Evolutionary conservation across 78 protist genomes (phyloP).

Genomic region (Tieghemostelium lacteum): DNA sequence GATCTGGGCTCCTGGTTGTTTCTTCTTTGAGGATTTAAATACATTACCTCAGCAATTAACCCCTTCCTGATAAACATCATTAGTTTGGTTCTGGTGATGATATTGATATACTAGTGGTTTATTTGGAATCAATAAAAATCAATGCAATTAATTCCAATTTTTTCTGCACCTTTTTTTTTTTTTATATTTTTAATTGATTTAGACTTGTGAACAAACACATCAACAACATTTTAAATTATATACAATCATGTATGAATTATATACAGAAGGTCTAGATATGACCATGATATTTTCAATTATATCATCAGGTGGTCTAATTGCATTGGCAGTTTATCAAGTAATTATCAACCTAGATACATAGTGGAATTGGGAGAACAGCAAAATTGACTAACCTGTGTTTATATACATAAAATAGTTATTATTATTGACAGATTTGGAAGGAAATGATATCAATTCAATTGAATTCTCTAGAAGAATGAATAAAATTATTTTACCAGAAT

Average conservation of each 20-base stretch:
- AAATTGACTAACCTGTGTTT: not conserved
- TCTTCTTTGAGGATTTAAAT: no score
- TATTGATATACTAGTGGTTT: no score
- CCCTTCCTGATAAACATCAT: no score
- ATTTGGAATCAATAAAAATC: no score
- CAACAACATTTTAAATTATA: no score
- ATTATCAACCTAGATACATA: not conserved
- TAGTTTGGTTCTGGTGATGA: no score
- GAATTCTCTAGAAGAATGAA: slow-evolving; percentile 63
- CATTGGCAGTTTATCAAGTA: slow-evolving; percentile 48
- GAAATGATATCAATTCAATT: slow-evolving; percentile 75
- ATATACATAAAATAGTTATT: slow-evolving; percentile 25
- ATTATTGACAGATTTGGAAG: slow-evolving; percentile 66
- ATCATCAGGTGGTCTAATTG: slow-evolving; percentile 57
- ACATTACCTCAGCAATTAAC: no score
- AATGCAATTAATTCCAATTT: no score
- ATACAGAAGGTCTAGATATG: slow-evolving; percentile 51
- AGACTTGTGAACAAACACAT: no score
- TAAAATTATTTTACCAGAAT: slow-evolving; percentile 59
- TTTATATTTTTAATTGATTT: no score
- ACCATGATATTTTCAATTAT: slow-evolving; percentile 39
- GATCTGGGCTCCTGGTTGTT: no score
- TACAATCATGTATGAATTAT: slow-evolving; percentile 57
- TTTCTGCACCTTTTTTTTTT: no score
- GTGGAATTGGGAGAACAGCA: not conserved